phyloP scores from a whole-genome alignment of 306 rosid genomes.

The Trifolium subterraneum region DNA sequence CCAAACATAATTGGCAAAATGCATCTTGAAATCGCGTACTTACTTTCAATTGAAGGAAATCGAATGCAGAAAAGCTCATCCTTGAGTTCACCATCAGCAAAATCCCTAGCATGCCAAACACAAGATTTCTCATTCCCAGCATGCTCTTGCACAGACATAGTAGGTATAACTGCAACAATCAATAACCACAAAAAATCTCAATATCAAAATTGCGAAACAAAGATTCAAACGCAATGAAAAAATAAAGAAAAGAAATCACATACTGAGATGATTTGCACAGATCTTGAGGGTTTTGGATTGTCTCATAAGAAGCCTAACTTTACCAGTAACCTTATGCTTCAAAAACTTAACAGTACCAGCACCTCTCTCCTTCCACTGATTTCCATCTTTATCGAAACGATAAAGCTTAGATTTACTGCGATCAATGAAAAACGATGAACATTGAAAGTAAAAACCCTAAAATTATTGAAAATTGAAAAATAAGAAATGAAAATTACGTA shows the following conservation, averaged over 20 bases:
- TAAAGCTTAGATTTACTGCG: conserved; percentile 88
- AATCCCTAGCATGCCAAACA: conserved; percentile 97
- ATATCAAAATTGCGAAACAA: background rate
- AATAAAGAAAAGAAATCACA: background rate
- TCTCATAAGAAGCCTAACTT: conserved; percentile 95
- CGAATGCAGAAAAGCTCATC: conserved; percentile 96
- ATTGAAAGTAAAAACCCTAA: background rate
- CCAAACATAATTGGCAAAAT: background rate
- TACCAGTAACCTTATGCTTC: conserved; percentile 72
- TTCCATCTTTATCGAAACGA: conserved; percentile 92
- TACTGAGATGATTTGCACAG: conserved; percentile 97
- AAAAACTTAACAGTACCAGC: conserved; percentile 89
- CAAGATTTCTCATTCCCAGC: conserved; percentile 96
- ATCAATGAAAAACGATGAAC: conserved; percentile 18
- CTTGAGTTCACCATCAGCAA: conserved; percentile 94
- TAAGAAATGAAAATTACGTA: conserved; percentile 18
- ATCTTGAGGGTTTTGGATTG: conserved; percentile 99
- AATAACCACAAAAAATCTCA: background rate
- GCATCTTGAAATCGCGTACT: conserved; percentile 29
- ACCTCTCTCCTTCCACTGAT: conserved; percentile 98
- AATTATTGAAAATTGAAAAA: background rate
- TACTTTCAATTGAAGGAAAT: conserved; percentile 91
- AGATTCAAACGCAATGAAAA: background rate
- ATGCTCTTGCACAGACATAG: conserved; percentile 89
- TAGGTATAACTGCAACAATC: conserved; percentile 61